phyloP scores from a whole-genome alignment of 805 yeast genomes.

The Candida tibetensis region DNA sequence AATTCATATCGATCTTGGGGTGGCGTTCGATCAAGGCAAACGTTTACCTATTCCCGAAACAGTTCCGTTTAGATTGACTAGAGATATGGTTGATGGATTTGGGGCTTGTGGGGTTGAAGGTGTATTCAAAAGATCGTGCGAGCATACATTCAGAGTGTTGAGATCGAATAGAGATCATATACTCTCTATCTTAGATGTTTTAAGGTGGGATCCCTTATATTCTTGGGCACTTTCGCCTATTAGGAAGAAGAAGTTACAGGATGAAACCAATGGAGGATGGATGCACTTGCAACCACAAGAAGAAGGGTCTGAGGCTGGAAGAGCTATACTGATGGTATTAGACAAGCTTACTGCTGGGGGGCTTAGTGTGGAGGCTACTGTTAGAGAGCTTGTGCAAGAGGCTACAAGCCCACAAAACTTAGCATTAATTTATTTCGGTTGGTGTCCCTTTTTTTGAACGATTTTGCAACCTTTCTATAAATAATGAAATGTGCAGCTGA shows the following conservation, averaged over 20 bases:
- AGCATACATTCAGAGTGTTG: constrained; percentile 65
- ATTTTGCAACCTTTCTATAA: not conserved
- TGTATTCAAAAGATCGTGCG: constrained; percentile 67
- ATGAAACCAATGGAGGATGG: constrained; percentile 23
- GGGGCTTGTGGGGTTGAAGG: constrained; percentile 88
- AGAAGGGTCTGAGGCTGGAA: constrained; percentile 69
- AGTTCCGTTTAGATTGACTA: constrained; percentile 88
- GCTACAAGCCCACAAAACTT: constrained; percentile 69
- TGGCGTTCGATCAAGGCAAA: constrained; percentile 93
- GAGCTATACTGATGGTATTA: constrained; percentile 71
- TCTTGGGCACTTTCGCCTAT: constrained; percentile 87
- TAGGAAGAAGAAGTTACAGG: constrained; percentile 53
- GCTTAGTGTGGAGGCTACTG: constrained; percentile 78
- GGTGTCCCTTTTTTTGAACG: constrained; percentile 67
- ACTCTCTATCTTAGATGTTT: constrained; percentile 75
- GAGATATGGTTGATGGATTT: constrained; percentile 90
- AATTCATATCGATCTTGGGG: constrained; percentile 92
- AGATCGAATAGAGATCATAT: constrained; percentile 67
- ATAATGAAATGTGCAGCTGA: no score
- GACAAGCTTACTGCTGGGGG: constrained; percentile 65
- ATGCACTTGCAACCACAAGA: constrained; percentile 22
- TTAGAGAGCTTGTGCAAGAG: constrained; percentile 73
- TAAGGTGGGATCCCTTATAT: constrained; percentile 90
- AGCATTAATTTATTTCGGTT: constrained; percentile 75
- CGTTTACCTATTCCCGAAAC: constrained; percentile 83